Evolutionary conservation across 176 grass and related monocot species (phyloP), one percentile per base, ranked within the genome.

Genomic region (Cocos nucifera): DNA sequence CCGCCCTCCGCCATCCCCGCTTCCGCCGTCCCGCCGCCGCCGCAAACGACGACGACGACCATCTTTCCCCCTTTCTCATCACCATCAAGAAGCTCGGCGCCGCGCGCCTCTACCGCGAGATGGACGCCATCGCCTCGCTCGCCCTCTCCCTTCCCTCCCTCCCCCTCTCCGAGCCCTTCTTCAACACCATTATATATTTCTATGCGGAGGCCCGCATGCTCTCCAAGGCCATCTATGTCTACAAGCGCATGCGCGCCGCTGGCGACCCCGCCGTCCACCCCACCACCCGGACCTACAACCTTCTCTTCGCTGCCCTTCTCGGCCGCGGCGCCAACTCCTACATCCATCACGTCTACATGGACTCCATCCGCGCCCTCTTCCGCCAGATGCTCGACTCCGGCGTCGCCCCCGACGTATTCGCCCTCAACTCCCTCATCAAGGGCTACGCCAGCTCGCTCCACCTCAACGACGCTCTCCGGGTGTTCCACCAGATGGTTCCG

Each of bases 171-270:
- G 55, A 67, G 0, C 69, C 80, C 19, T 59, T 87, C 68, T 77
- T 79, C 71, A 75, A 80, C 58, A 51, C 73, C 3, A 54, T 85
- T 22, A 79, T 96, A 18, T 90, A 90, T 77, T 90, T 87, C 86
- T 96, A 90, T 65, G 83, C 80, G 65, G 69, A 96, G 57, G 79
- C 75, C 50, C 57, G 80, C 35, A 73, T 49, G 65, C 83, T 90
- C 50, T 75, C 74, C 72, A 87, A 85, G 78, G 91, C 91, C 39
- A 75, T 96, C 64, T 86, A 90, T 73, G 83, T 96, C 28, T 96
- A 96, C 78, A 90, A 83, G 5, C 78, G 85, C 69, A 96, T 96
- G 86, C 67, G 75, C 57, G 57, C 72, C 61, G 84, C 91, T 25
- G 19, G 51, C 15, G 80, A 96, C 75, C 80, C 67, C 8, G 9